These are phyloP conservation scores for Cercospora sojina DNA, from an alignment of 2,329 filamentous ascomycete genomes.

Conservation along the genomic window DNA sequence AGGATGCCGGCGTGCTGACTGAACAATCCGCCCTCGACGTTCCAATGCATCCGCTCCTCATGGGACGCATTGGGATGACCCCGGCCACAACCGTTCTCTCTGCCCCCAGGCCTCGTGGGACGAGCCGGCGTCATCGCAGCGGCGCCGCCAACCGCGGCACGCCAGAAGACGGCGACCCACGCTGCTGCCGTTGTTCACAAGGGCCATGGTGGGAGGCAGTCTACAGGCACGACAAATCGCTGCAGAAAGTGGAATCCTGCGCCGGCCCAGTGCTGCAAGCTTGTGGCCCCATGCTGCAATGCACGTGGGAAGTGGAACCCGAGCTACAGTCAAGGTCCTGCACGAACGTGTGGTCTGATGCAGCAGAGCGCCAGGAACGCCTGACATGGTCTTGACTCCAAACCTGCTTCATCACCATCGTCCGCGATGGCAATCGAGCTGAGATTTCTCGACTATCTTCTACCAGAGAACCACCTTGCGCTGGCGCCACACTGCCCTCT, in stretches of 20 bases:
- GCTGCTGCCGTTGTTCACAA: neutral
- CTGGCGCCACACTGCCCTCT: neutral
- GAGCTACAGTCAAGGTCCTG: neutral
- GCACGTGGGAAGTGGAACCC: neutral
- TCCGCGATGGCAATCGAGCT: neutral
- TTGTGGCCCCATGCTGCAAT: neutral
- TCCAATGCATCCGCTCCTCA: neutral
- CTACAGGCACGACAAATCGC: neutral
- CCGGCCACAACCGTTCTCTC: neutral
- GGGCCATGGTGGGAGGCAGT: neutral
- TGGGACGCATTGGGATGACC: neutral
- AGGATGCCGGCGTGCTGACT: neutral
- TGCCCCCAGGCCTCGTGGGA: neutral
- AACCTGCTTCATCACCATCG: neutral
- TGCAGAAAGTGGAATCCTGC: conserved; percentile 1
- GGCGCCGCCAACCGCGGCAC: neutral
- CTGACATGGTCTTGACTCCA: neutral
- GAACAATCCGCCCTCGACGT: neutral
- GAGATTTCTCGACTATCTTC: neutral
- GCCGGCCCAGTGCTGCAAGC: neutral
- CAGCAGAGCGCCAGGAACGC: neutral
- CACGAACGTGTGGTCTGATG: neutral
- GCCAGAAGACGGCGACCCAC: neutral
- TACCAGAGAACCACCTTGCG: neutral
- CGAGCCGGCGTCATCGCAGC: neutral